Conservation (phyloP, 2,329 filamentous ascomycete genomes). For the Trichoderma breve region DNA sequence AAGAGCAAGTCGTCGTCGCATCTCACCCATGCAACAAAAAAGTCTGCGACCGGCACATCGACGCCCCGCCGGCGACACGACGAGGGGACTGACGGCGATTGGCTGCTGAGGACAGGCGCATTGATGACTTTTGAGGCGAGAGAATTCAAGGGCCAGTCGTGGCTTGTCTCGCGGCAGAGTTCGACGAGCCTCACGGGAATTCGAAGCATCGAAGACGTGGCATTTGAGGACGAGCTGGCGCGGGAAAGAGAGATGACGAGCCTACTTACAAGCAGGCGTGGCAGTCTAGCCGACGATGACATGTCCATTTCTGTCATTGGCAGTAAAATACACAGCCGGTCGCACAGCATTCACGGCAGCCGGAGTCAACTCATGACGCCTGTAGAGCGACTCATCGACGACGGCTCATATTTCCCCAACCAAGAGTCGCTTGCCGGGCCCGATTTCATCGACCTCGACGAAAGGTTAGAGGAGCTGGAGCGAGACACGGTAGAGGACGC, state of each 20-base stretch:
- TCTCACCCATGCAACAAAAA: slow-evolving; percentile 36
- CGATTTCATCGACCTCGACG: slow-evolving; percentile 63
- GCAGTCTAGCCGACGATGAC: slow-evolving; percentile 41
- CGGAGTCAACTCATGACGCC: slow-evolving; percentile 46
- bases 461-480: slow-evolving; percentile 55
- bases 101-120: slow-evolving; percentile 63
- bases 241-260: slow-evolving; percentile 50
- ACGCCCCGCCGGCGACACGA: slow-evolving; percentile 38
- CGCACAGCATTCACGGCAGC: slow-evolving; percentile 34
- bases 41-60: slow-evolving; percentile 31
- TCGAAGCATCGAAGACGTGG: slow-evolving; percentile 52
- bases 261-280: slow-evolving; percentile 47
- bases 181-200: slow-evolving; percentile 59
- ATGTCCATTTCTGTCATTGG: slow-evolving; percentile 39
- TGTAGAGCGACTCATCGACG: slow-evolving; percentile 39
- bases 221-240: slow-evolving; percentile 50
- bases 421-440: slow-evolving; percentile 49
- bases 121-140: slow-evolving; percentile 60
- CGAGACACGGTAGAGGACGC: slow-evolving; percentile 53
- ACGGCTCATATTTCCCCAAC: slow-evolving; percentile 45
- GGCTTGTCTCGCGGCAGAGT: slow-evolving; percentile 64
- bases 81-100: slow-evolving; percentile 56
- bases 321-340: slow-evolving; percentile 49
- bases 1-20: slow-evolving; percentile 66
- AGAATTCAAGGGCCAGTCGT: slow-evolving; percentile 67